Conservation (phyloP, 2,329 filamentous ascomycete genomes). For the Fusarium begoniae region DNA sequence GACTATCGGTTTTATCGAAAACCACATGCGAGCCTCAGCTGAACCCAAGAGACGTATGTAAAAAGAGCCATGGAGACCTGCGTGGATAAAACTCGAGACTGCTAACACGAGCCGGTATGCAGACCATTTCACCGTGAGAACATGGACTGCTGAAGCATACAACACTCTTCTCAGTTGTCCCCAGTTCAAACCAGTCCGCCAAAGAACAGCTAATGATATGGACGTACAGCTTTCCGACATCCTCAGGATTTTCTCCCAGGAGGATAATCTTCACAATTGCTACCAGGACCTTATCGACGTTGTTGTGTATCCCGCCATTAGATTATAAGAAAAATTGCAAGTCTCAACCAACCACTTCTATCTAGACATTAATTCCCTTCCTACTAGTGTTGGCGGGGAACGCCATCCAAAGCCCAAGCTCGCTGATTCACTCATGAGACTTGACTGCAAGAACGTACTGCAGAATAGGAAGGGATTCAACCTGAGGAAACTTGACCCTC, state of each 20-base stretch:
- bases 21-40: slow-evolving; percentile 46
- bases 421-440: slow-evolving; percentile 41
- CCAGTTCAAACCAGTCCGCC: slow-evolving; percentile 41
- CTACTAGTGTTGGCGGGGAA: slow-evolving; percentile 37
- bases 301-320: slow-evolving; percentile 49
- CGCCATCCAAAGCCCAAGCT: slow-evolving; percentile 45
- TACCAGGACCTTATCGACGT: slow-evolving; percentile 37
- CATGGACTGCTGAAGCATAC: slow-evolving; percentile 51
- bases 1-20: slow-evolving; percentile 47
- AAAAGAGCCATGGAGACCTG: not conserved
- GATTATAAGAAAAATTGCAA: slow-evolving; percentile 50
- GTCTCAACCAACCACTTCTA: slow-evolving; percentile 52
- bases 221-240: slow-evolving; percentile 42
- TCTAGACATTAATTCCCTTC: slow-evolving; percentile 47
- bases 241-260: slow-evolving; percentile 43
- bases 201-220: slow-evolving; percentile 39
- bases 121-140: slow-evolving; percentile 51
- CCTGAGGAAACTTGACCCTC: slow-evolving; percentile 45
- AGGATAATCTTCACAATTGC: slow-evolving; percentile 35
- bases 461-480: slow-evolving; percentile 50
- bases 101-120: not conserved
- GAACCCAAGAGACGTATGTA: slow-evolving; percentile 50
- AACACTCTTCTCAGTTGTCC: slow-evolving; percentile 48
- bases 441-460: slow-evolving; percentile 50
- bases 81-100: no score